Base-by-base conservation (phyloP, 257 asterid species). In the Solanum commersonii region DNA sequence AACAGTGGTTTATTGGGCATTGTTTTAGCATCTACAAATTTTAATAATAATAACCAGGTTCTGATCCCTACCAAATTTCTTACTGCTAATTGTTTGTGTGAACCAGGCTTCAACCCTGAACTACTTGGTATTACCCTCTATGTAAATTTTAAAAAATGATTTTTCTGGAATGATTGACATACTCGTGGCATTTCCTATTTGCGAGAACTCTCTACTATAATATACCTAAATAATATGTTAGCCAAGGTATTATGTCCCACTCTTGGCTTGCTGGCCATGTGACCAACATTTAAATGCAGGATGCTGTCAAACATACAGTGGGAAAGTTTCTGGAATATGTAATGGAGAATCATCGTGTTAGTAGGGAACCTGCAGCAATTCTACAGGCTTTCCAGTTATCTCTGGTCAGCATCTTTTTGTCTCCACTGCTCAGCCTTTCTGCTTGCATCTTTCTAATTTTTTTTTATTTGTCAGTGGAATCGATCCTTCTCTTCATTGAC, bases 371-470 rank as follows among this genome's bases (percentile, higher is more conserved):
- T 15, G 89, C 89, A 38, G 85, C 91, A 86, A 89, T 93, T 65
- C 88, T 93, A 89, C 97, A 96, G 87, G 98, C 99, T 87, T 91
- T 96, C 89, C 96, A 93, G 92, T 87, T 96, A 84, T 95, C 98
- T 87, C 90, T 96, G 96, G 98, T 96, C 33, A 88, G 98, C 92
- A 87, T 72, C 79, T 91, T 86, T 38, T 52, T 25, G 42, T 38
- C 85, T 44, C 83, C 82, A 60, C 33, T 46, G 15, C 23, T 23
- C 12, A 70, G 16, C 56, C 29, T 25, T 15, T 87, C 59, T 78
- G 27, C 34, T 77, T 79, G 85, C 52, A 34, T 56, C 68, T 42
- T 70, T 33, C 37, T 49, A 5, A 13, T 10, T 2, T 2, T 3
- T 3, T 3, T 5, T 18, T 82, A 29, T 49, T 82, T 74, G 42